Evolutionary conservation across 345 rosid genomes (phyloP).

Genomic region (Salix exigua): DNA sequence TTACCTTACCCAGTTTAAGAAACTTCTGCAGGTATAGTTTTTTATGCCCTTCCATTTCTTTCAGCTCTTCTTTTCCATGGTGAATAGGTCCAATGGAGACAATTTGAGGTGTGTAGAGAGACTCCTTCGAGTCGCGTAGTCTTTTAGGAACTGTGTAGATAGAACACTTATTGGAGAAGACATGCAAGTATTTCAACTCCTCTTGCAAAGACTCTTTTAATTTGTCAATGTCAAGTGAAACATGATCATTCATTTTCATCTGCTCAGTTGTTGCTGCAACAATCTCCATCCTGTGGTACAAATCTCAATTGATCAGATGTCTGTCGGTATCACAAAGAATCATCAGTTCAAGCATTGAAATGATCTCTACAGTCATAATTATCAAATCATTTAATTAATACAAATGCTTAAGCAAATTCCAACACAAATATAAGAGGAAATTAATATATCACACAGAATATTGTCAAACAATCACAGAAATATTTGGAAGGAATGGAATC

Average conservation of each 20-base stretch:
- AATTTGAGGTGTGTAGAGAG: slow-evolving; percentile 8
- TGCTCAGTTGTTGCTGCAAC: neutral
- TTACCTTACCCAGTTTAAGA: neutral
- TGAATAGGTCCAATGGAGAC: slow-evolving; percentile 19
- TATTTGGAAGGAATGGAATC: no score
- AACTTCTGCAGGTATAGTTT: neutral
- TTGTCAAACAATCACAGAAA: no score
- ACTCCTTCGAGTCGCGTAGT: neutral
- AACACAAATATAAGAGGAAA: neutral
- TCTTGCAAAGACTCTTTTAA: neutral
- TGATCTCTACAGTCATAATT: no score
- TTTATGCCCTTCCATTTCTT: slow-evolving; percentile 18
- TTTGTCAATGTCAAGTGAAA: neutral
- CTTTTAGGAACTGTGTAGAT: slow-evolving; percentile 18
- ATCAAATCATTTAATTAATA: no score
- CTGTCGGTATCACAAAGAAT: no score
- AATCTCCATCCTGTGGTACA: no score
- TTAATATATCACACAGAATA: neutral
- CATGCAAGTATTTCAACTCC: neutral
- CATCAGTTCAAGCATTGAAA: no score
- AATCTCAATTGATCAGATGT: no score
- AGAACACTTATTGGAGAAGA: neutral
- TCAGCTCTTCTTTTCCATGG: slow-evolving; percentile 5
- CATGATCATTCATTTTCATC: neutral
- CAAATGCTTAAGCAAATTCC: no score